phyloP scores from a whole-genome alignment of 345 rosid genomes.

The Hibiscus tridactylites region DNA sequence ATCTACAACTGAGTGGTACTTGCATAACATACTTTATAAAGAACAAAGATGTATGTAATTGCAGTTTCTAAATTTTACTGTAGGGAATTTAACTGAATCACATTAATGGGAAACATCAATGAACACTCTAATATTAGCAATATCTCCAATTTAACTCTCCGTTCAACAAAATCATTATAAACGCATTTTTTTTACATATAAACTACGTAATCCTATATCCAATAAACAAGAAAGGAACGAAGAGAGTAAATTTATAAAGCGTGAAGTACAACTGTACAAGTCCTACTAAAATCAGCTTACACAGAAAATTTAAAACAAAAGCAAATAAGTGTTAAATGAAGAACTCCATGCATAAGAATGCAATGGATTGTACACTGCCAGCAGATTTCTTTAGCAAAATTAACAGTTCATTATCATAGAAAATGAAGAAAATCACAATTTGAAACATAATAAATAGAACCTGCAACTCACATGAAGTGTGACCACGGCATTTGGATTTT shows the following conservation, averaged over 20 bases:
- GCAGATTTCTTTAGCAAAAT: neutral
- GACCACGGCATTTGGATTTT: constrained; percentile 98
- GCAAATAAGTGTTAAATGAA: neutral
- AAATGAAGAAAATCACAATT: neutral
- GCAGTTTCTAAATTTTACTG: neutral
- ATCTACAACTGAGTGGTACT: neutral
- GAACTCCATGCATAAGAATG: neutral
- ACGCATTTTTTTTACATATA: neutral
- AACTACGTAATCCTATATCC: neutral
- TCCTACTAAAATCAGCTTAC: constrained; percentile 4
- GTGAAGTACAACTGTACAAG: neutral
- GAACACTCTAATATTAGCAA: neutral
- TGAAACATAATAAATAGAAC: constrained; percentile 2
- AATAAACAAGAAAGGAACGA: neutral
- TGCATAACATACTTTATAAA: no score
- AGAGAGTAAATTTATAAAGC: neutral
- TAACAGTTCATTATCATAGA: neutral
- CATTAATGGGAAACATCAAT: neutral
- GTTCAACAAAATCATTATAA: neutral
- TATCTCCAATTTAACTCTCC: neutral
- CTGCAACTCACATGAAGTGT: constrained; percentile 79
- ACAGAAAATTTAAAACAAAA: neutral
- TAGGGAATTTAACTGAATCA: neutral
- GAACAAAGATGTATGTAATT: no score
- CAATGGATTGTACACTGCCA: neutral